Percentiles rank a stretch among this genome's conserved stretches.
phyloP scores from a whole-genome alignment of 306 rosid genomes.

The Senna siamea region DNA sequence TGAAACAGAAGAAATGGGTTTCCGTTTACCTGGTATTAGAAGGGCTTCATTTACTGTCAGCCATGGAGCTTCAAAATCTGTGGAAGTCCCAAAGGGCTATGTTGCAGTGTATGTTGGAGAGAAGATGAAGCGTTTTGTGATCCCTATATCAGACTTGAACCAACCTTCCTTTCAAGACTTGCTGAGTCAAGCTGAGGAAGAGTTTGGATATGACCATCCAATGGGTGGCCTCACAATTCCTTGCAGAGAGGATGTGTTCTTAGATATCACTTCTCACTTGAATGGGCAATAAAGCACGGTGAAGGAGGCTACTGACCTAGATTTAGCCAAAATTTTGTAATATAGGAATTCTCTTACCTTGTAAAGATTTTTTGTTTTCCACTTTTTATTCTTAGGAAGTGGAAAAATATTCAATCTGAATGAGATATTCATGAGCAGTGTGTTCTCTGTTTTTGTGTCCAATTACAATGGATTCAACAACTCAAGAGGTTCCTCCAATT shows the following conservation, averaged over 20 bases:
- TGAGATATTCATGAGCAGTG: background rate
- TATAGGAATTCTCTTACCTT: background rate
- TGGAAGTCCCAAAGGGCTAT: slow-evolving; percentile 40
- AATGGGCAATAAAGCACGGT: slow-evolving; percentile 9
- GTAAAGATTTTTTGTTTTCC: background rate
- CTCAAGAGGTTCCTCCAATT: background rate
- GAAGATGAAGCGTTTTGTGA: slow-evolving; percentile 47
- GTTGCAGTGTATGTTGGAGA: slow-evolving; percentile 59
- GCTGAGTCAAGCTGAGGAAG: slow-evolving; percentile 49
- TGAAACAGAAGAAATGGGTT: background rate
- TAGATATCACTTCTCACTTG: slow-evolving; percentile 39
- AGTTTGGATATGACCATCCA: slow-evolving; percentile 56
- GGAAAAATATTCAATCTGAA: background rate
- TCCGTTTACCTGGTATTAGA: slow-evolving; percentile 25
- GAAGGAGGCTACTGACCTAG: background rate
- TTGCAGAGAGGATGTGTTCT: slow-evolving; percentile 31
- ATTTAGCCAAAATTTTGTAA: slow-evolving; percentile 5
- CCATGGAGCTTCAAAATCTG: slow-evolving; percentile 16
- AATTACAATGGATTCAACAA: background rate
- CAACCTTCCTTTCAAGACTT: slow-evolving; percentile 48
- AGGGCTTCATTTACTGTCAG: slow-evolving; percentile 35
- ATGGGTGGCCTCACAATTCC: slow-evolving; percentile 58
- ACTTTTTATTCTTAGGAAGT: background rate
- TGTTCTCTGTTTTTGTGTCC: background rate
- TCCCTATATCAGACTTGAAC: slow-evolving; percentile 51